phyloP scores from a whole-genome alignment of 768 basidiomycete species.

The Candolleomyces aberdarensis region DNA sequence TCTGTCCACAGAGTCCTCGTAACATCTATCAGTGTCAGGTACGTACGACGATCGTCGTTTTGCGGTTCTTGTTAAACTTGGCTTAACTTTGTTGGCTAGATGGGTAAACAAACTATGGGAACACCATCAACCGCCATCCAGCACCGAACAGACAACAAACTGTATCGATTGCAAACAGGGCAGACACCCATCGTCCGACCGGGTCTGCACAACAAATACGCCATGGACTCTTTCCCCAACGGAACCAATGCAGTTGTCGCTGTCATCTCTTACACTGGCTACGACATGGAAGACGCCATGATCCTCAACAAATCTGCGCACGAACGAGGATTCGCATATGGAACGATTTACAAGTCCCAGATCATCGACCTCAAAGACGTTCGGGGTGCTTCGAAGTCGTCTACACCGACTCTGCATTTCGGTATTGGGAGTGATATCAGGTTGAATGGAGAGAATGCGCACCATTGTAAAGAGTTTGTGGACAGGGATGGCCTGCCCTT shows the following conservation, averaged over 20 bases:
- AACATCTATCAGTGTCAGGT: conserved; percentile 96
- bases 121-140: conserved; percentile 90
- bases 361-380: conserved; percentile 86
- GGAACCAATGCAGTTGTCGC: conserved; percentile 98
- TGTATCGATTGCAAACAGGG: conserved; percentile 92
- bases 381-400: conserved; percentile 58
- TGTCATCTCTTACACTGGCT: conserved; percentile 99
- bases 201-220: conserved; percentile 86
- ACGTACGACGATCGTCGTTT: neutral
- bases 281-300: conserved; percentile 99
- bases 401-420: conserved; percentile 80
- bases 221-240: conserved; percentile 98
- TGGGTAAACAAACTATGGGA: conserved; percentile 99
- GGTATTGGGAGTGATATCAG: conserved; percentile 78
- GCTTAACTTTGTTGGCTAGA: conserved; percentile 41
- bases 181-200: conserved; percentile 96
- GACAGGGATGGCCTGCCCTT: conserved; percentile 84
- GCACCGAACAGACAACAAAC: conserved; percentile 96
- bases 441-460: conserved; percentile 41
- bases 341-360: conserved; percentile 93
- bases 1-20: conserved; percentile 63
- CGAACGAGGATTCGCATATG: conserved; percentile 96
- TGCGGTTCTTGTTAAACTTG: no score
- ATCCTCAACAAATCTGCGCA: conserved; percentile 98
- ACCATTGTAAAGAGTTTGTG: conserved; percentile 48